Percentiles rank a stretch among this genome's conserved stretches.
Evolutionary conservation across 805 yeast species (phyloP).

Genomic region (Wickerhamomyces mucosus): DNA sequence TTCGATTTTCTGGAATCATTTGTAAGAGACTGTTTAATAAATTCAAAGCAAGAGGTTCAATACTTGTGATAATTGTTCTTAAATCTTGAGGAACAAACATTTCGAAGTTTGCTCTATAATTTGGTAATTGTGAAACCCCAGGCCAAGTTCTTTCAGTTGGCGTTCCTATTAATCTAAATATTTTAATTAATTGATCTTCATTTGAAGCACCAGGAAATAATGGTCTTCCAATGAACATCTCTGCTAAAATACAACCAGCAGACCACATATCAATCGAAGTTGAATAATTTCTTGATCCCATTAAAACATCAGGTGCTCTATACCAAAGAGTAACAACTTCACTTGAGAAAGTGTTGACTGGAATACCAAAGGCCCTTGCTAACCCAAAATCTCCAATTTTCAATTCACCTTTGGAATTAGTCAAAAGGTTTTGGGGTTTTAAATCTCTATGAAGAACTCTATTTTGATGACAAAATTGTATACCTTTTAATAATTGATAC

Average conservation of each 20-base stretch:
- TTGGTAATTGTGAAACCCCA: conserved; percentile 83
- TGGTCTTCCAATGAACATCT: conserved; percentile 97
- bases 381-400: conserved; percentile 95
- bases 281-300: conserved; percentile 92
- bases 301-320: conserved; percentile 91
- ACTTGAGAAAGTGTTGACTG: conserved; percentile 93
- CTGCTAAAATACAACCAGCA: conserved; percentile 96
- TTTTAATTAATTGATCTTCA: conserved; percentile 88
- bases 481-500: conserved; percentile 88
- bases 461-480: conserved; percentile 57
- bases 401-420: conserved; percentile 81
- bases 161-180: conserved; percentile 91
- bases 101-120: conserved; percentile 77
- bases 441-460: conserved; percentile 65
- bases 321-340: conserved; percentile 98
- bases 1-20: conserved; percentile 90
- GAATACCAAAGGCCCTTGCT: conserved; percentile 96
- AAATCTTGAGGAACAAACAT: conserved; percentile 85
- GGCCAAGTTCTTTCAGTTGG: conserved; percentile 98
- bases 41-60: conserved; percentile 79
- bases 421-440: conserved; percentile 91
- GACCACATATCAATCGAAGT: conserved; percentile 99
- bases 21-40: conserved; percentile 67
- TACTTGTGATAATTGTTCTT: conserved; percentile 61
- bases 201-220: conserved; percentile 93